Evolutionary conservation across 2,329 filamentous ascomycete species (phyloP).

Genomic region (Trichoderma oligosporum): DNA sequence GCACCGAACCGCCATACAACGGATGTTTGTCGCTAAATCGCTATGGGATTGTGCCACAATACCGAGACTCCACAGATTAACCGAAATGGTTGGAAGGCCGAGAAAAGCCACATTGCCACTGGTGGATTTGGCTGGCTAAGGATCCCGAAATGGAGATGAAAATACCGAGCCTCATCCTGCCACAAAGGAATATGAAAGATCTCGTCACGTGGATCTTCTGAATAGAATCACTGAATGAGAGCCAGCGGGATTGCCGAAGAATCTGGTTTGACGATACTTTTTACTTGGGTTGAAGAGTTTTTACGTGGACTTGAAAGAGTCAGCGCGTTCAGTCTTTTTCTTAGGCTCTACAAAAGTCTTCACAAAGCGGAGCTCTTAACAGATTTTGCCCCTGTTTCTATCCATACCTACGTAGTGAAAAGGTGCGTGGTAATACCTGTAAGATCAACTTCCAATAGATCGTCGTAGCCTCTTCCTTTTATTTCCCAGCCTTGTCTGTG

Average conservation of each 20-base stretch:
- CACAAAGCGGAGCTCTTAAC: not conserved
- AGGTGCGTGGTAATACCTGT: not conserved
- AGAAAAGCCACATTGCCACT: constrained; percentile 10
- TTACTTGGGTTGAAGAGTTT: too few species aligned
- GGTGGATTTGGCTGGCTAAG: not conserved
- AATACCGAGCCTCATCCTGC: constrained; percentile 15
- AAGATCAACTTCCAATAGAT: not conserved
- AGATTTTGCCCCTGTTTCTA: not conserved
- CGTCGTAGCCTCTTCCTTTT: not conserved
- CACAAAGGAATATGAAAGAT: too few species aligned
- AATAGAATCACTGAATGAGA: not conserved
- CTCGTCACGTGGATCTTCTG: constrained; percentile 6
- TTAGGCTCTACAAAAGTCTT: not conserved
- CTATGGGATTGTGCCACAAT: not conserved
- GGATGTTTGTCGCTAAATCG: not conserved
- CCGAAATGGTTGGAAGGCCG: not conserved
- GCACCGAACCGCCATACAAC: not conserved
- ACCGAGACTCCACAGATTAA: constrained; percentile 10
- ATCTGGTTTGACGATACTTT: too few species aligned
- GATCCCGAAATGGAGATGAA: constrained; percentile 2
- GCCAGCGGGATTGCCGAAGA: not conserved
- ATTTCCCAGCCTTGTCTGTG: not conserved
- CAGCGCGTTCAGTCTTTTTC: not conserved
- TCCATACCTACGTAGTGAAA: not conserved
- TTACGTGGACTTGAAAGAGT: too few species aligned